Percentiles rank a stretch among this genome's conserved stretches.
Conservation (phyloP, 2,329 filamentous ascomycete species). For the Verticillium isaacii region DNA sequence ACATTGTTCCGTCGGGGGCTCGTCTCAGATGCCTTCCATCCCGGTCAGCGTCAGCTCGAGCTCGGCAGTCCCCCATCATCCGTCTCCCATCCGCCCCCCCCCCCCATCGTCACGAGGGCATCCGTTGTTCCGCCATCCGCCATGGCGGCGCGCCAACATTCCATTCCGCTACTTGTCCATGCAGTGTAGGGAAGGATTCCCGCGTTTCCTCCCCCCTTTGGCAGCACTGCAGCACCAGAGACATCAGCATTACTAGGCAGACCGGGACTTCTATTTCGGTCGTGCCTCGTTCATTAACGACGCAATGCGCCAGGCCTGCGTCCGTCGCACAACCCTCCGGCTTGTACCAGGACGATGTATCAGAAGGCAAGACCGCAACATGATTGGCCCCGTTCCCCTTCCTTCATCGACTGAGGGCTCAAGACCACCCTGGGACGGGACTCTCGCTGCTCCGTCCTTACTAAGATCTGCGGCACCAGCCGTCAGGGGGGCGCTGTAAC, state of each 20-base stretch:
- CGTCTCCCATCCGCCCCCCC: not conserved
- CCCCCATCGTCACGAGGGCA: not conserved
- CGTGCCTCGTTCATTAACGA: not conserved
- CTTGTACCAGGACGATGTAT: not conserved
- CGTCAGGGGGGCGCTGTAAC: not conserved
- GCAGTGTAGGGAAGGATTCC: no score
- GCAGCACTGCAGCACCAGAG: not conserved
- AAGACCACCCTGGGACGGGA: not conserved
- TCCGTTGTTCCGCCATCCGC: not conserved
- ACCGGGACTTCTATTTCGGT: not conserved
- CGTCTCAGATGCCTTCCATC: not conserved
- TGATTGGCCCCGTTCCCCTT: not conserved
- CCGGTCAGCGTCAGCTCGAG: not conserved
- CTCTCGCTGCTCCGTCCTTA: not conserved
- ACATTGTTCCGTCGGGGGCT: not conserved
- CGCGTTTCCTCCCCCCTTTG: not conserved
- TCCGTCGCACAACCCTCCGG: not conserved
- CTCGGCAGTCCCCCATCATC: not conserved
- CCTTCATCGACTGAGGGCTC: not conserved
- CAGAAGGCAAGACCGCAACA: not conserved
- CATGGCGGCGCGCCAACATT: no score
- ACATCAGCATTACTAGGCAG: not conserved
- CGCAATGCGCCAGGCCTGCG: not conserved
- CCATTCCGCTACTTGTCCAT: no score
- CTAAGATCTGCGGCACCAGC: not conserved